phyloP scores from a whole-genome alignment of 805 yeast genomes.

The Metschnikowia lachancei region DNA sequence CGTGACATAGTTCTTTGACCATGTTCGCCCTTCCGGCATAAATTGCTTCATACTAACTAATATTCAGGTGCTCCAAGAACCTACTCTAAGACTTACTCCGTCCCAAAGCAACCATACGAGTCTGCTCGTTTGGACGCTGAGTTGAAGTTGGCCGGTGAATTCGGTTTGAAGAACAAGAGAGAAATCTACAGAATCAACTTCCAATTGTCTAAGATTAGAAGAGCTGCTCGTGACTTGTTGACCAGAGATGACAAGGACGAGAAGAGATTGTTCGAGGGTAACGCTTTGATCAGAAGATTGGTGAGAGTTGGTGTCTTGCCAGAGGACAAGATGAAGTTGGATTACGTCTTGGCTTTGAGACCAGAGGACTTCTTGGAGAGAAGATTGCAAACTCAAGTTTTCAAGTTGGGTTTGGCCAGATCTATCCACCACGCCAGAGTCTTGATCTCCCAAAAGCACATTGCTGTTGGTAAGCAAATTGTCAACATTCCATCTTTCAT shows the following conservation, averaged over 20 bases:
- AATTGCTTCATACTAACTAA: slow-evolving; percentile 4
- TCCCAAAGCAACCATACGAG: slow-evolving; percentile 99
- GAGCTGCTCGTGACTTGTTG: slow-evolving; percentile 99
- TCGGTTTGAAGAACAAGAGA: slow-evolving; percentile 99
- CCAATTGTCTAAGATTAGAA: slow-evolving; percentile 99
- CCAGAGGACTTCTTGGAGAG: slow-evolving; percentile 99
- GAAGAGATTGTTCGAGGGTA: slow-evolving; percentile 99
- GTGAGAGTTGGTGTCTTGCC: slow-evolving; percentile 97
- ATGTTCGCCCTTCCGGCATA: neutral
- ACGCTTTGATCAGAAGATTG: slow-evolving; percentile 99
- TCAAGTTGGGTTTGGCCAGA: slow-evolving; percentile 99
- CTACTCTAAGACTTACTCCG: slow-evolving; percentile 98
- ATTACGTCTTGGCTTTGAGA: slow-evolving; percentile 98
- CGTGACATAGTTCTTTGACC: neutral
- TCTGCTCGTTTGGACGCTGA: slow-evolving; percentile 99
- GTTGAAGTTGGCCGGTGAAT: slow-evolving; percentile 99
- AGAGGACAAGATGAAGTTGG: slow-evolving; percentile 99
- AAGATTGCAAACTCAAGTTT: slow-evolving; percentile 99
- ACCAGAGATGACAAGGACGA: slow-evolving; percentile 99
- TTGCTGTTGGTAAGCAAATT: slow-evolving; percentile 99
- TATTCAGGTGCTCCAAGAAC: slow-evolving; percentile 93
- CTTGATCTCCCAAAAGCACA: slow-evolving; percentile 97
- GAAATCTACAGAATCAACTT: slow-evolving; percentile 99
- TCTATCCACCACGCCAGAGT: slow-evolving; percentile 99
- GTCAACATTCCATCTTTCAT: slow-evolving; percentile 98